Evolutionary conservation across 768 basidiomycete genomes (phyloP).

Genomic region (Rhodosporidiobolus odoratus): DNA sequence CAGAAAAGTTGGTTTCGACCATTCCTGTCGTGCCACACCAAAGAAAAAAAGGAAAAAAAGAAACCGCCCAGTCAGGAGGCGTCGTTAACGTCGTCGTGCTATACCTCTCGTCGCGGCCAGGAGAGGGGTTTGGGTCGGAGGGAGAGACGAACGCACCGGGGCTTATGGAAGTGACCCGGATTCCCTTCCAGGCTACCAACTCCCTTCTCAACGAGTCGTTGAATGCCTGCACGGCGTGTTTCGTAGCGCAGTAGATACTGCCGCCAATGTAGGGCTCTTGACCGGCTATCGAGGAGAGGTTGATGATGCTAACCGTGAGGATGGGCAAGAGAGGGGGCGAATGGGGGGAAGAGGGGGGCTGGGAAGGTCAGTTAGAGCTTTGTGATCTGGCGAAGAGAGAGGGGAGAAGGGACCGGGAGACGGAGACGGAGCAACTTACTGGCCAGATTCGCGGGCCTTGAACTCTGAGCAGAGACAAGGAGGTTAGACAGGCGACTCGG

Average conservation of each 20-base stretch:
- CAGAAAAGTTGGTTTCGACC: slow-evolving; percentile 64
- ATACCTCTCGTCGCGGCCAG: no score
- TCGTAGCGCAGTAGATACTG: slow-evolving; percentile 86
- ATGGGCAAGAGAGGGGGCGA: neutral
- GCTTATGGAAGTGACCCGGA: slow-evolving; percentile 89
- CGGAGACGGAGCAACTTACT: neutral
- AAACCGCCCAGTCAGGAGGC: no score
- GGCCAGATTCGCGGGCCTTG: slow-evolving; percentile 58
- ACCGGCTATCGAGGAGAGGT: slow-evolving; percentile 88
- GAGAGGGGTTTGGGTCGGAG: no score
- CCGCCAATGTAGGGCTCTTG: slow-evolving; percentile 83
- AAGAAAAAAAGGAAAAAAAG: neutral
- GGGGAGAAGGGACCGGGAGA: neutral
- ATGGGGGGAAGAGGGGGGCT: neutral
- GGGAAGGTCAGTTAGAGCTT: no score
- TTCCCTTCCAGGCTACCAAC: slow-evolving; percentile 74
- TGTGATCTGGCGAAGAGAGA: no score
- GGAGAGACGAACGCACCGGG: slow-evolving; percentile 69
- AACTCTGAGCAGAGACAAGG: slow-evolving; percentile 56
- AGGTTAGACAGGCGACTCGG: neutral
- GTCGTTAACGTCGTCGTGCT: no score
- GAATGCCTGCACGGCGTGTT: slow-evolving; percentile 68
- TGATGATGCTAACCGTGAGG: slow-evolving; percentile 59
- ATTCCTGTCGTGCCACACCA: neutral
- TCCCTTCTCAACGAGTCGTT: slow-evolving; percentile 69